Conservation (phyloP, 345 rosid genomes). For the Syzygium aqueum region DNA sequence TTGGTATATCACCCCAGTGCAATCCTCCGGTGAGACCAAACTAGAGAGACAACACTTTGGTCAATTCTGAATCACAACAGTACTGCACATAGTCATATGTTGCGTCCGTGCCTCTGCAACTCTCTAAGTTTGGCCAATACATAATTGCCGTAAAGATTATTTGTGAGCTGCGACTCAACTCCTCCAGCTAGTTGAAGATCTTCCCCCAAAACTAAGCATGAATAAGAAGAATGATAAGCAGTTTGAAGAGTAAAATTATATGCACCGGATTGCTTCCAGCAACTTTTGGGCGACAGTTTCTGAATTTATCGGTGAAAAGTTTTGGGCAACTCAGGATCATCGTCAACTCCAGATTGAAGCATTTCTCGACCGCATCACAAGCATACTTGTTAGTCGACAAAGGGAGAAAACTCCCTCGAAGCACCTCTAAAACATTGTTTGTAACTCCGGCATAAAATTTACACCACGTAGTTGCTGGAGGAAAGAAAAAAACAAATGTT, state of each 20-base stretch:
- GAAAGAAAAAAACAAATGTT: background rate
- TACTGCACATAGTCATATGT: background rate
- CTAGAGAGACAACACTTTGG: background rate
- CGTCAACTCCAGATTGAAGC: constrained; percentile 3
- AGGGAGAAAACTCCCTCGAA: constrained; percentile 11
- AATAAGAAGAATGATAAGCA: background rate
- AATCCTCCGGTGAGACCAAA: background rate
- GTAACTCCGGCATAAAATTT: constrained; percentile 9
- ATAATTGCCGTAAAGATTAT: background rate
- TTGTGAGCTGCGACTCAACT: background rate
- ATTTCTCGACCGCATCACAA: constrained; percentile 46
- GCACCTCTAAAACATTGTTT: constrained; percentile 3
- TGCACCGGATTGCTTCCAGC: background rate
- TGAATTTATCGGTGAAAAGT: background rate
- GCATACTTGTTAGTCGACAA: constrained; percentile 29
- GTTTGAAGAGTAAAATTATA: background rate
- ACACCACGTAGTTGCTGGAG: constrained; percentile 44
- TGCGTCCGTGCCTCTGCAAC: background rate
- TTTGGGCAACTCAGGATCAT: background rate
- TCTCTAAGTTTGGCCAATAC: background rate
- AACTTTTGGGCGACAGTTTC: background rate
- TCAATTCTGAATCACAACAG: background rate
- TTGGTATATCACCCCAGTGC: background rate
- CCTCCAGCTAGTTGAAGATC: background rate
- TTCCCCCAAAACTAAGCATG: background rate